Base-by-base conservation (phyloP, 805 yeast genomes). In the Hanseniaspora vineae region DNA sequence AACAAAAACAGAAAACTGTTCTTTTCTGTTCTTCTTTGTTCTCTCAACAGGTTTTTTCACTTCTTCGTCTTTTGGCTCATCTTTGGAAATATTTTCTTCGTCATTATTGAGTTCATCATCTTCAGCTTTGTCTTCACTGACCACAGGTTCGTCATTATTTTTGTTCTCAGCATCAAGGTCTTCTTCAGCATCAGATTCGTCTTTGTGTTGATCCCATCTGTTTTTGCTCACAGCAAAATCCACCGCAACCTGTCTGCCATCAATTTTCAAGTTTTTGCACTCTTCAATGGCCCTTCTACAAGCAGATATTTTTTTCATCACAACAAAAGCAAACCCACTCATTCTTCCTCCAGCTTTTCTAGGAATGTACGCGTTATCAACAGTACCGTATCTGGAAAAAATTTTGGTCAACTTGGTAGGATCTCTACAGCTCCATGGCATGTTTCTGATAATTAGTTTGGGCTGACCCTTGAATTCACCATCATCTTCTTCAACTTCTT, bases 251-350 rank as follows among this genome's bases (percentile, higher is more conserved):
- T 78, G 81, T 65, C 98, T 78, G 2, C 88, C 97, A 56, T 80
- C 87, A 47, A 92, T 84, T 64, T 85, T 79, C 60, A 89, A 66
- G 8, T 84, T 95, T 46, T 71, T 74, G 19, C 80, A 70, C 33
- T 75, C 87, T 56, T 84, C 84, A 35, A 89, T 78, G 1, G 96
- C 97, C 49, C 69, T 72, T 55, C 77, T 81, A 45, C 98, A 97
- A 52, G 81, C 78, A 31, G 76, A 66, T 52, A 78, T 72, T 58
- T 82, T 85, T 58, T 78, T 78, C 95, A 92, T 84, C 0, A 92
- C 83, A 10, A 92, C 88, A 64, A 92, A 92, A 0, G 88, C 98
- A 73, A 90, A 92, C 11, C 98, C 98, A 51, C 82, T 70, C 92
- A 92, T 84, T 61, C 77, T 80, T 14, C 96, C 96, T 45, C 87